Evolutionary conservation across 2,329 filamentous ascomycete genomes (phyloP).

Genomic region (Truncatella angustata): DNA sequence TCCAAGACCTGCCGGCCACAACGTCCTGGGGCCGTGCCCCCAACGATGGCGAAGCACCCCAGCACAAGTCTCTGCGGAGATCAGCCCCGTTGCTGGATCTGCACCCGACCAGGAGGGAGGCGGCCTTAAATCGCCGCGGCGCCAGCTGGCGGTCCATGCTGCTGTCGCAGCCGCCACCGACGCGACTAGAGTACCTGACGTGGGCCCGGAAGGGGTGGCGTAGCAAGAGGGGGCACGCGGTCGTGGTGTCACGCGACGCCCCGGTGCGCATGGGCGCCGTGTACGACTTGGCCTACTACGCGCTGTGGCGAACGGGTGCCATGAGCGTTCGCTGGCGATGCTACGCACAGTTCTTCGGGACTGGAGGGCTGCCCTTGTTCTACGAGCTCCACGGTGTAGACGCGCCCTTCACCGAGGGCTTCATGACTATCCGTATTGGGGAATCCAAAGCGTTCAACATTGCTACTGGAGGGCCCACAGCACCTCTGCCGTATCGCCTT

Average conservation of each 20-base stretch:
- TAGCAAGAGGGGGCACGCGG: too few relatives aligned
- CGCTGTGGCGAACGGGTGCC: not conserved
- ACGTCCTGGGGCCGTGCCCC: too few relatives aligned
- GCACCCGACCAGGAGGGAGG: too few relatives aligned
- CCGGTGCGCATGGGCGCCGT: constrained; percentile 1
- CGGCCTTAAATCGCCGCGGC: too few relatives aligned
- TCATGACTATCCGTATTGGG: not conserved
- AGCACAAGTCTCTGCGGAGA: too few relatives aligned
- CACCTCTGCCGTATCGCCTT: not conserved
- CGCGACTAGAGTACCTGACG: too few relatives aligned
- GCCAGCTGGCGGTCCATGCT: too few relatives aligned
- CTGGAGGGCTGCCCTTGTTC: not conserved
- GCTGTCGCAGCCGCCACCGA: too few relatives aligned
- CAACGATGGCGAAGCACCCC: too few relatives aligned
- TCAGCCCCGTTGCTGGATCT: too few relatives aligned
- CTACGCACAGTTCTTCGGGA: not conserved
- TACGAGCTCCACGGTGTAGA: not conserved
- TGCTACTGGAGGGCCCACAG: not conserved
- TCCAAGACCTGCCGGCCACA: too few relatives aligned
- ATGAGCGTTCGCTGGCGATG: not conserved
- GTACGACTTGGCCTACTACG: not conserved
- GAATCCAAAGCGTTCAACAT: not conserved
- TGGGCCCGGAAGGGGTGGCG: too few relatives aligned
- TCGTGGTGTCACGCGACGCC: not conserved
- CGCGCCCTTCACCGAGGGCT: not conserved